phyloP scores from a whole-genome alignment of 306 rosid genomes.

The Rosa chinensis region DNA sequence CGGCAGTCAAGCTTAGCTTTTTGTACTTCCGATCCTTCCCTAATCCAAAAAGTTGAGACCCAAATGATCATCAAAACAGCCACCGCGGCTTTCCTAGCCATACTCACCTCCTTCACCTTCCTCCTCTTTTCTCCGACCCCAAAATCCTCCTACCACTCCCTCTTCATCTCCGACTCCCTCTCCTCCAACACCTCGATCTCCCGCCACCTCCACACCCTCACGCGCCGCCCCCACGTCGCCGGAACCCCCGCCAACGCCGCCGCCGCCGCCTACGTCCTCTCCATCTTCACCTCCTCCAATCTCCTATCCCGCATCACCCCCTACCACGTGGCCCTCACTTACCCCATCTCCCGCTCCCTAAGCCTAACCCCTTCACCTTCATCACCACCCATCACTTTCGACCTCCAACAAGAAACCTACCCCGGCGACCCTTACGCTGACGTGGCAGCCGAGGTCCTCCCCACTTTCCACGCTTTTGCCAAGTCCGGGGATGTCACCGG shows the following conservation, averaged over 20 bases:
- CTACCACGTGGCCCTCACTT: constrained; percentile 46
- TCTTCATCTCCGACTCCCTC: constrained; percentile 51
- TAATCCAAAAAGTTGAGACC: background rate
- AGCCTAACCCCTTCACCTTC: constrained; percentile 35
- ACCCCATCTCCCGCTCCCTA: constrained; percentile 53
- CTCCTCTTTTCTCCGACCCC: constrained; percentile 30
- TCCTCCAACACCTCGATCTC: constrained; percentile 53
- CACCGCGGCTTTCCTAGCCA: constrained; percentile 33
- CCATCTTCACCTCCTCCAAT: constrained; percentile 39
- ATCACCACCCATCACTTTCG: constrained; percentile 34
- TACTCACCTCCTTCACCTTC: constrained; percentile 34
- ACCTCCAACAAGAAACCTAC: constrained; percentile 43
- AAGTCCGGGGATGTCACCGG: constrained; percentile 56
- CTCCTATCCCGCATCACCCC: constrained; percentile 47
- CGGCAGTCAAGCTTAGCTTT: background rate
- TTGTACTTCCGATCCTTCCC: background rate
- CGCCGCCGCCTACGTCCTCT: constrained; percentile 55
- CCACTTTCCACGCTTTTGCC: constrained; percentile 70
- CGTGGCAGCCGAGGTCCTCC: constrained; percentile 37
- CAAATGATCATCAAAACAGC: constrained; percentile 30
- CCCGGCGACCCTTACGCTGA: constrained; percentile 55
- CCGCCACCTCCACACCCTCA: constrained; percentile 50
- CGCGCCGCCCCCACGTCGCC: constrained; percentile 60
- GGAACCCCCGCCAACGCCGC: constrained; percentile 61
- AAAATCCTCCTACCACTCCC: constrained; percentile 54